Conservation (phyloP, 495 filamentous ascomycete genomes). For the Annulohypoxylon bovei region DNA sequence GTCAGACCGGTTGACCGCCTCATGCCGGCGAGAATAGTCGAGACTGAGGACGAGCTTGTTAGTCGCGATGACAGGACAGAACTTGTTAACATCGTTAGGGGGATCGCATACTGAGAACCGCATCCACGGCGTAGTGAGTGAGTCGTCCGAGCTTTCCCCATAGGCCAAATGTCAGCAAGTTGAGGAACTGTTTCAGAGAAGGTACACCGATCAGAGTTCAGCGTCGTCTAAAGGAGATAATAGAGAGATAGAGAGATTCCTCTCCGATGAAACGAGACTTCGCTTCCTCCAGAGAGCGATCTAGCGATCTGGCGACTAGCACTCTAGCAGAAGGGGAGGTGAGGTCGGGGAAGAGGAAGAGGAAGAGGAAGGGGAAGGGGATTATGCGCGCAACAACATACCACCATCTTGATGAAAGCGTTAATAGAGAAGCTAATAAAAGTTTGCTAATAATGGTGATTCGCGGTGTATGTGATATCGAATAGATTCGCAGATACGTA, state of each 20-base stretch:
- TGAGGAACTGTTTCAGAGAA: conserved; percentile 60
- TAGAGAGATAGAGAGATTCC: background rate
- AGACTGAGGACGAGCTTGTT: conserved; percentile 67
- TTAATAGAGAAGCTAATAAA: background rate
- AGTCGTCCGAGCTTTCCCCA: conserved; percentile 87
- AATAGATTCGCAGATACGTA: background rate
- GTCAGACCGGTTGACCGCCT: conserved; percentile 96
- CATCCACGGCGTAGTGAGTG: conserved; percentile 96
- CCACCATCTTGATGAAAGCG: conserved; percentile 39
- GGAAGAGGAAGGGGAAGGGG: background rate
- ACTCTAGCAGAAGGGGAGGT: background rate
- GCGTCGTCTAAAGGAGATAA: conserved; percentile 23
- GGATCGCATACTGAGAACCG: conserved; percentile 78
- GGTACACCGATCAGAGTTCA: conserved; percentile 40
- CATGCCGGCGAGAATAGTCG: conserved; percentile 94
- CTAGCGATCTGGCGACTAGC: background rate
- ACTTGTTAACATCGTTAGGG: background rate
- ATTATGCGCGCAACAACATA: conserved; percentile 35
- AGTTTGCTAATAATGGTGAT: conserved; percentile 1
- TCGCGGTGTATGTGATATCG: conserved; percentile 7
- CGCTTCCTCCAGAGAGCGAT: background rate
- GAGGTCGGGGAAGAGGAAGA: background rate
- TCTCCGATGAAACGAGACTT: background rate
- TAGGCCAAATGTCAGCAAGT: conserved; percentile 68
- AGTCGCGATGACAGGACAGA: conserved; percentile 13